phyloP scores from a whole-genome alignment of 805 yeast species.

The Metschnikowia proteae region DNA sequence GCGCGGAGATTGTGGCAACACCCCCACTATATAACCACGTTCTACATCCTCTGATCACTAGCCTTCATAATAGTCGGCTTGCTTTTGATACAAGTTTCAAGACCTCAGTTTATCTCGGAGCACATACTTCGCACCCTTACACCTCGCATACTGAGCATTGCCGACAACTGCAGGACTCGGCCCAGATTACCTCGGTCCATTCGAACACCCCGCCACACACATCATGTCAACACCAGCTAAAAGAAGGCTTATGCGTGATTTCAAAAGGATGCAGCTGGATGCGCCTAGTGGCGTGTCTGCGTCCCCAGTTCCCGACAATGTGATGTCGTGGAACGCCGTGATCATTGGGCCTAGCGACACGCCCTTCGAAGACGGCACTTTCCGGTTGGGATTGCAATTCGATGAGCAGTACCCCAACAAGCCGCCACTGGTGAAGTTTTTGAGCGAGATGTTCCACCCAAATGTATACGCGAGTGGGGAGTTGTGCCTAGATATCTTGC shows the following conservation, averaged over 20 bases:
- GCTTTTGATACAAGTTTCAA: not conserved
- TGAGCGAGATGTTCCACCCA: slow-evolving; percentile 96
- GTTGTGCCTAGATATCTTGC: slow-evolving; percentile 90
- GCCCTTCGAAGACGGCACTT: slow-evolving; percentile 97
- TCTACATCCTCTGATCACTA: not conserved
- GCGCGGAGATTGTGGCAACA: not conserved
- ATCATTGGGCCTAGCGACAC: slow-evolving; percentile 97
- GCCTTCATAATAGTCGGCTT: not conserved
- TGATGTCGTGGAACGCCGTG: slow-evolving; percentile 97
- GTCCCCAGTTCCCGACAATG: slow-evolving; percentile 93
- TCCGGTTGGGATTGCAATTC: slow-evolving; percentile 77
- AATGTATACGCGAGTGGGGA: slow-evolving; percentile 96
- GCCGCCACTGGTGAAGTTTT: slow-evolving; percentile 89
- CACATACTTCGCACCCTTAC: not conserved
- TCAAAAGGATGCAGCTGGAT: slow-evolving; percentile 94
- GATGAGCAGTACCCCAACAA: slow-evolving; percentile 98
- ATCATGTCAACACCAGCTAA: slow-evolving; percentile 97
- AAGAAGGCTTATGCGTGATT: slow-evolving; percentile 97
- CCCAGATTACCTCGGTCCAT: not conserved
- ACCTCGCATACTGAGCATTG: not conserved
- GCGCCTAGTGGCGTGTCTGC: slow-evolving; percentile 98
- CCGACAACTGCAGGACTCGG: slow-evolving; percentile 1
- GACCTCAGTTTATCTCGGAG: not conserved
- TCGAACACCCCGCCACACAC: not conserved
- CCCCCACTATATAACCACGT: not conserved